A percentile compares a stretch with the other conserved stretches of the same genome.
Conservation (phyloP, 2,329 filamentous ascomycete genomes). For the Pezicula radicicola region DNA sequence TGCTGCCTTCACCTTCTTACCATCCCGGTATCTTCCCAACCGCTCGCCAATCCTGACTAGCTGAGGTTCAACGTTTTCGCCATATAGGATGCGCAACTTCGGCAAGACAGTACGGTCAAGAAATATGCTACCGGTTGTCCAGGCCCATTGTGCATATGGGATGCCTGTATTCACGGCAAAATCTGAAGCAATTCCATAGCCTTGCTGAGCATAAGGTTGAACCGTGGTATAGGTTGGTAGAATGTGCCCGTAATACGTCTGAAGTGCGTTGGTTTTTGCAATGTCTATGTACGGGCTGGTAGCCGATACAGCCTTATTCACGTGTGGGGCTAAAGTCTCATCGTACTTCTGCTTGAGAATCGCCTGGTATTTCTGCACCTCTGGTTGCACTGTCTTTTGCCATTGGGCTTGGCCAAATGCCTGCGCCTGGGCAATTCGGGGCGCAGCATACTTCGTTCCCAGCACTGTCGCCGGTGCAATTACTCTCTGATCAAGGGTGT, state of each 20-base stretch:
- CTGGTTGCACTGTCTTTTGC: constrained; percentile 74
- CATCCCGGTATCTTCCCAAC: constrained; percentile 69
- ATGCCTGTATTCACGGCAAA: constrained; percentile 69
- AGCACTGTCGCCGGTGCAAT: constrained; percentile 67
- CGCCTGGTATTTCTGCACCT: constrained; percentile 62
- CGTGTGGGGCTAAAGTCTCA: constrained; percentile 67
- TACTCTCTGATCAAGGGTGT: constrained; percentile 57
- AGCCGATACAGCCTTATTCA: constrained; percentile 55
- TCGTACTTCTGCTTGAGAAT: constrained; percentile 66
- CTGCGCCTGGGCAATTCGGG: constrained; percentile 65
- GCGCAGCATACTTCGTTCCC: constrained; percentile 71
- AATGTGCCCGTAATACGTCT: constrained; percentile 70
- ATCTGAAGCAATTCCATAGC: constrained; percentile 63
- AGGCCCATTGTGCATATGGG: constrained; percentile 69
- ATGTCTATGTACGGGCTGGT: constrained; percentile 72
- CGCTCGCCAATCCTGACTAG: constrained; percentile 88
- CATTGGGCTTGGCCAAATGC: constrained; percentile 70
- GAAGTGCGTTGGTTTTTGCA: constrained; percentile 57
- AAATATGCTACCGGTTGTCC: constrained; percentile 67
- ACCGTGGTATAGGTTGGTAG: constrained; percentile 73
- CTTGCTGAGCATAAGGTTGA: constrained; percentile 68
- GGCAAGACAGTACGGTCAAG: constrained; percentile 79
- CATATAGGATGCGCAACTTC: constrained; percentile 74
- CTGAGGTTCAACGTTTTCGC: constrained; percentile 93
- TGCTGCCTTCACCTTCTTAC: constrained; percentile 58